Evolutionary conservation across 2,329 filamentous ascomycete species (phyloP).

Genomic region (Fusarium sarcochroum): DNA sequence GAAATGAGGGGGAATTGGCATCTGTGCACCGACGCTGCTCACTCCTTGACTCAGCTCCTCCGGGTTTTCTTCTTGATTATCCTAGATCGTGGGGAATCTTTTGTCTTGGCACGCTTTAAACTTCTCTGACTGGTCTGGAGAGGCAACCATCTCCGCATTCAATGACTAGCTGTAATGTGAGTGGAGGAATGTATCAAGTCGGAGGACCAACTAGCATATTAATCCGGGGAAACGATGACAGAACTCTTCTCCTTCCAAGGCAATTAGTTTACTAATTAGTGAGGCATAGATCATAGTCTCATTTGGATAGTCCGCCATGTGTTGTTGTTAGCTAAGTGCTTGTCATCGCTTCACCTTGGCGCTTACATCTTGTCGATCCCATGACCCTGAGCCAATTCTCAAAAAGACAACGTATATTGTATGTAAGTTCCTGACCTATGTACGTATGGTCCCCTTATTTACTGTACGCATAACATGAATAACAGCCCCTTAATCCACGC

Average conservation of each 20-base stretch:
- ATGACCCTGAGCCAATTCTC: background rate
- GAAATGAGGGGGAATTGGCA: conserved; percentile 31
- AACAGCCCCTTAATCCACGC: conserved; percentile 5
- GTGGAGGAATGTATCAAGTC: background rate
- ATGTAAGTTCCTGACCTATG: no score
- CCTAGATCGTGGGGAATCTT: conserved; percentile 21
- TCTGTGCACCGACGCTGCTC: conserved; percentile 11
- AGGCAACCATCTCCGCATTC: conserved; percentile 4
- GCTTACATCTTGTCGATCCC: background rate
- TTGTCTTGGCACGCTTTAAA: conserved; percentile 21
- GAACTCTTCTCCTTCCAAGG: conserved; percentile 7
- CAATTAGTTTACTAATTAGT: background rate
- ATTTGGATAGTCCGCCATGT: no score
- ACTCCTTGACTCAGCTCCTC: conserved; percentile 21
- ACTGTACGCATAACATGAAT: conserved; percentile 15
- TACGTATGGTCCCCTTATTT: no score
- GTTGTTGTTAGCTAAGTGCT: background rate
- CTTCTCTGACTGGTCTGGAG: background rate
- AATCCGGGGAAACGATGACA: conserved; percentile 26
- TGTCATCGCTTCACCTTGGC: conserved; percentile 32
- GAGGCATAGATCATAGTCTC: no score
- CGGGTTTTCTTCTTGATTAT: conserved; percentile 32
- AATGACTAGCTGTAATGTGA: background rate
- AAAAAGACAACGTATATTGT: background rate
- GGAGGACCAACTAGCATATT: background rate